Conservation (phyloP, 2,329 filamentous ascomycete genomes). For the Hypoxylon sp. region DNA sequence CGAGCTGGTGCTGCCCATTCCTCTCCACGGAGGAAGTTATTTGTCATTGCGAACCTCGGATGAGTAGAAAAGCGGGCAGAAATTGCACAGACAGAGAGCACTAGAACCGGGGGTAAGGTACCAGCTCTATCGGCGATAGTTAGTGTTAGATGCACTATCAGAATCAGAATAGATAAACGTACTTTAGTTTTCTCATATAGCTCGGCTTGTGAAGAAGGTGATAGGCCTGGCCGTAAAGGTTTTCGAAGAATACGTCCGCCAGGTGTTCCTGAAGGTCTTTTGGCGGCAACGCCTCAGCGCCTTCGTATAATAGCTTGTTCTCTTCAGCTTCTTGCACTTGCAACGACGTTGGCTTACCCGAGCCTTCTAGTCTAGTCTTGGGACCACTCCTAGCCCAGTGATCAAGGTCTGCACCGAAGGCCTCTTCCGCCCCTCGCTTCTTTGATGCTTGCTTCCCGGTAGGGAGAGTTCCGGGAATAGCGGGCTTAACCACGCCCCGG, state of each 20-base stretch:
- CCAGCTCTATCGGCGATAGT: slow-evolving; percentile 69
- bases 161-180: slow-evolving; percentile 53
- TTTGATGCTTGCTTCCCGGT: slow-evolving; percentile 71
- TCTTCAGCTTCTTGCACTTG: slow-evolving; percentile 79
- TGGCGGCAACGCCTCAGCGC: slow-evolving; percentile 83
- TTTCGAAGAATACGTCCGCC: slow-evolving; percentile 95
- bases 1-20: slow-evolving; percentile 91
- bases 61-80: slow-evolving; percentile 96
- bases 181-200: slow-evolving; percentile 90
- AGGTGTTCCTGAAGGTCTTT: slow-evolving; percentile 94
- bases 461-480: slow-evolving; percentile 70
- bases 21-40: slow-evolving; percentile 89
- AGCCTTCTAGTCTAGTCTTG: slow-evolving; percentile 64
- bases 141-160: slow-evolving; percentile 47
- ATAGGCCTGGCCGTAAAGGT: slow-evolving; percentile 95
- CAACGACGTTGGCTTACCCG: slow-evolving; percentile 67
- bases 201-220: slow-evolving; percentile 96
- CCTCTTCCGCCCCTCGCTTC: slow-evolving; percentile 89
- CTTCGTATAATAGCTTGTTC: slow-evolving; percentile 83
- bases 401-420: slow-evolving; percentile 85
- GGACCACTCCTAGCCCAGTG: slow-evolving; percentile 79
- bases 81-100: slow-evolving; percentile 94
- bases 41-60: slow-evolving; percentile 80
- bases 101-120: slow-evolving; percentile 87
- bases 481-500: slow-evolving; percentile 87